These are phyloP conservation scores for Leccinum subtestaceum DNA, from an alignment of 768 basidiomycete genomes.

Conservation along the genomic window DNA sequence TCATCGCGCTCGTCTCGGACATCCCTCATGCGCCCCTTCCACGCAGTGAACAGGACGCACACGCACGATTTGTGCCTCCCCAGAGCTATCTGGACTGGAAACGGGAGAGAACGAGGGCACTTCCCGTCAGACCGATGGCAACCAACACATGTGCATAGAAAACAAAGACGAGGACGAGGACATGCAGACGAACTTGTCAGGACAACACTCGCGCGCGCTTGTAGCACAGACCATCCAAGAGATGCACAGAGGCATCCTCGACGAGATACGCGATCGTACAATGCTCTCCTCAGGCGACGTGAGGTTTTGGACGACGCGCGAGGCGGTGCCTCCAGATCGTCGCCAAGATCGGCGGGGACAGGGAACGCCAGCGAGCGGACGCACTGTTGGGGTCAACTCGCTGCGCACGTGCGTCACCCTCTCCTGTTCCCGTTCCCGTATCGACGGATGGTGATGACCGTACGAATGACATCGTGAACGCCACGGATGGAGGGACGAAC, in stretches of 20 bases:
- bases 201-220: slow-evolving; percentile 67
- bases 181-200: slow-evolving; percentile 31
- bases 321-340: slow-evolving; percentile 35
- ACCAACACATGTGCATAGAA: not conserved
- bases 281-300: slow-evolving; percentile 23
- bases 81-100: slow-evolving; percentile 62
- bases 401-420: no score
- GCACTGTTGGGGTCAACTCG: no score
- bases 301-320: slow-evolving; percentile 78
- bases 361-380: not conserved
- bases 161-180: not conserved
- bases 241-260: slow-evolving; percentile 58
- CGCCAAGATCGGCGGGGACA: not conserved
- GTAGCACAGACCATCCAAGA: slow-evolving; percentile 74
- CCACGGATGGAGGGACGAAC: no score
- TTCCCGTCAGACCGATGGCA: not conserved
- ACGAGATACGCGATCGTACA: slow-evolving; percentile 44
- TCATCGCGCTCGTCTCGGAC: slow-evolving; percentile 83
- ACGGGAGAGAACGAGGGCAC: slow-evolving; percentile 23
- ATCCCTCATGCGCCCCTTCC: slow-evolving; percentile 75
- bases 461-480: no score
- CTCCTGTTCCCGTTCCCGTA: no score
- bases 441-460: no score
- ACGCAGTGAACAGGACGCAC: slow-evolving; percentile 50
- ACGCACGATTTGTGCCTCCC: slow-evolving; percentile 60